phyloP scores from a whole-genome alignment of 2,329 filamentous ascomycete species.

The Coniochaeta sp. region DNA sequence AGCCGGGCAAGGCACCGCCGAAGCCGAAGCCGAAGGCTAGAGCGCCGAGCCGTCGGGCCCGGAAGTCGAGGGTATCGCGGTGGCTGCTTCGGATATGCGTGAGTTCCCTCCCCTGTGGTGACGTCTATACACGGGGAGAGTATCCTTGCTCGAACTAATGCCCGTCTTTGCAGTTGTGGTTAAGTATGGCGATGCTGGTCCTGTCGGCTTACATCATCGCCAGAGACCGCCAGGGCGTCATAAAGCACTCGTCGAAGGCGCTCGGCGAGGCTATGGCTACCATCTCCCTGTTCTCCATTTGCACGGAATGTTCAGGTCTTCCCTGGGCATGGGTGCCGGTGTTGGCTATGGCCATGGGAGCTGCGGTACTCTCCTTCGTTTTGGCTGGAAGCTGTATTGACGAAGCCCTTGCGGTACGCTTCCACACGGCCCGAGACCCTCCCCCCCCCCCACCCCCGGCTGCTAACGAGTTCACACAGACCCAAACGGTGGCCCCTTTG shows the following conservation, averaged over 20 bases:
- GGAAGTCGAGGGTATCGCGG: not conserved
- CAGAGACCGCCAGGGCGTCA: slow-evolving; percentile 1
- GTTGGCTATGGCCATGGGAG: no score
- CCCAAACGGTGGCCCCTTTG: no score
- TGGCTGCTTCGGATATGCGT: not conserved
- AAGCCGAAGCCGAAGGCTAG: not conserved
- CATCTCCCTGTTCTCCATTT: slow-evolving; percentile 3
- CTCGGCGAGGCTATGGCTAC: slow-evolving; percentile 5
- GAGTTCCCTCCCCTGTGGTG: not conserved
- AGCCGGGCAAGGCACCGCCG: not conserved
- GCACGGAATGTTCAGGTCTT: not conserved
- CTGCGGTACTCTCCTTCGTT: no score
- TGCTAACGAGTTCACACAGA: no score
- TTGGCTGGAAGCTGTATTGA: no score
- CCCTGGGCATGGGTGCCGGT: not conserved
- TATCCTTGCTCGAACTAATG: not conserved
- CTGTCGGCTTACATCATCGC: slow-evolving; percentile 5
- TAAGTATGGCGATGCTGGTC: not conserved
- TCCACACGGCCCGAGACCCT: no score
- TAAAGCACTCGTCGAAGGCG: slow-evolving; percentile 4
- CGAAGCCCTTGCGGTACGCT: no score
- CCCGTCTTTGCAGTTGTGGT: not conserved
- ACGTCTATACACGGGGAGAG: no score
- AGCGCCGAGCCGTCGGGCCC: not conserved
- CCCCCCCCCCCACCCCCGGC: no score